Evolutionary conservation across 2,329 filamentous ascomycete species (phyloP), one percentile per base, ranked within the genome.

Genomic region (Neonectria neomacrospora): DNA sequence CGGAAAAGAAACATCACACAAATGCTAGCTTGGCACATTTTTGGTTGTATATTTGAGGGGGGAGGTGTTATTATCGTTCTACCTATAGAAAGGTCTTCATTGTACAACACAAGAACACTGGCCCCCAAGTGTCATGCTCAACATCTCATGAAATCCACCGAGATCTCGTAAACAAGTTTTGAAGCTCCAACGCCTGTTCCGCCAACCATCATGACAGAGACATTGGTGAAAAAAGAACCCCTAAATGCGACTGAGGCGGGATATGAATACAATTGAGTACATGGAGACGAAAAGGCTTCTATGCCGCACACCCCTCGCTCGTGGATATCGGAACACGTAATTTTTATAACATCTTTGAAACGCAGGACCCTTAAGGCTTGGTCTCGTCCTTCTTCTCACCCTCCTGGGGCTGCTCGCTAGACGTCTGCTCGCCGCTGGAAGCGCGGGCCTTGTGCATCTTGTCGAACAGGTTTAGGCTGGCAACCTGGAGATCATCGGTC

Each of bases 371-470:
- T 87, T 86, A 88, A 74, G 86, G 86, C 86, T 90, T 90, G 83
- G 83, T 86, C 81, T 91, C 88, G 70, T 85, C 86, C 88, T 94
- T 94, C 86, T 92, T 92, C 84, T 94, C 89, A 71, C 85, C 89
- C 79, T 92, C 89, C 65, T 86, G 75, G 74, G 81, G 80, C 81
- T 82, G 80, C 74, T 82, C 73, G 79, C 75, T 80, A 72, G 74
- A 81, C 74, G 77, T 69, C 47, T 50, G 47, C 47, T 50, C 47
- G 28, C 47, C 47, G 28, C 47, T 76, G 86, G 81, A 77, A 73
- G 83, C 80, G 74, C 93, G 91, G 73, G 95, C 93, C 88, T 97
- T 96, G 92, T 99, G 95, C 93, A 99, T 97, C 91, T 98, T 97
- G 86, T 98, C 96, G 81, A 99, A 98, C 77, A 98, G 90, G 84